These are phyloP conservation scores for Saccharomyces hybrid DNA, from an alignment of 1,139 yeast genomes.

Conservation along the genomic window DNA sequence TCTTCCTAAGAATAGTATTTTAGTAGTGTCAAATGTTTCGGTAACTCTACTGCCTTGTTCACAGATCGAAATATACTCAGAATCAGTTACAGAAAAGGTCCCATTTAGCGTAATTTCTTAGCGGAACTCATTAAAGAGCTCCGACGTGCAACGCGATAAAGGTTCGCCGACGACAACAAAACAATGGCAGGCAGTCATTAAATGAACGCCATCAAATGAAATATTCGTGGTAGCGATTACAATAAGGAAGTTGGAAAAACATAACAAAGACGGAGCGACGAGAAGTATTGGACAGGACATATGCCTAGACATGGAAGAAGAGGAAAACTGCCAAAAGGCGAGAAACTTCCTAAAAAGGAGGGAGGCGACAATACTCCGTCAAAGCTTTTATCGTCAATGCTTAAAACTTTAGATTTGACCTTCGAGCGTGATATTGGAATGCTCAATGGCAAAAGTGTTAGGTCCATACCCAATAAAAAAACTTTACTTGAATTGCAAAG, in stretches of 20 bases:
- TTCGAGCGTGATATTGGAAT: constrained; percentile 55
- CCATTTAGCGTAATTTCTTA: not conserved
- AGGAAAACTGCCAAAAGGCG: constrained; percentile 9
- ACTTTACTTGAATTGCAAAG: constrained; percentile 42
- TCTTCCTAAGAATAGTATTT: not conserved
- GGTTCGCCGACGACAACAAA: not conserved
- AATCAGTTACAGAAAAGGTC: not conserved
- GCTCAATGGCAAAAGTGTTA: constrained; percentile 49
- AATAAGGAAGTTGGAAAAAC: not conserved
- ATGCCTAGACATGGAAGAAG: constrained; percentile 23
- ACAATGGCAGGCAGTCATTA: not conserved
- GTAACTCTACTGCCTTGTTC: not conserved
- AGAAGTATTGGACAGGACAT: not conserved
- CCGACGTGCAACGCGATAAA: not conserved
- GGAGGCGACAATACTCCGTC: constrained; percentile 9
- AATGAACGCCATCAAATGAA: not conserved
- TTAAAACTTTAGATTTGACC: constrained; percentile 44
- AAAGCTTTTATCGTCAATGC: constrained; percentile 42
- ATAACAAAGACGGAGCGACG: not conserved
- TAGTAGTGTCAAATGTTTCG: not conserved
- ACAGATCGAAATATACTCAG: not conserved
- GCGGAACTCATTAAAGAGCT: not conserved
- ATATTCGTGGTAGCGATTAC: not conserved
- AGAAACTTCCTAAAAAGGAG: not conserved
- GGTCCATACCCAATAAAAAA: constrained; percentile 41